phyloP scores from a whole-genome alignment of 106 monocot genomes.

The Allium fistulosum region DNA sequence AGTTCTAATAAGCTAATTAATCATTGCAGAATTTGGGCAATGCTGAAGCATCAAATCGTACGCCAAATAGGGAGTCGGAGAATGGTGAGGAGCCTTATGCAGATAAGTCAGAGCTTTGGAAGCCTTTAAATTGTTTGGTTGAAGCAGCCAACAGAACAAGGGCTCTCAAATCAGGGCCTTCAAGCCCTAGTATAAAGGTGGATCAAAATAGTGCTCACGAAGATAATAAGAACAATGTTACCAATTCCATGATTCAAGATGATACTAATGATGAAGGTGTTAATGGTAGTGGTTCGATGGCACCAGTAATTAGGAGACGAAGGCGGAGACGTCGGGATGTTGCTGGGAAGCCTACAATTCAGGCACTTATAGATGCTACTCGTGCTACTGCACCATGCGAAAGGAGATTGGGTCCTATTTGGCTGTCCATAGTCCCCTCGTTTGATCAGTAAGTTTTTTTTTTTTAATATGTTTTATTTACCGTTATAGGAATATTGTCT shows the following conservation, averaged over 20 bases:
- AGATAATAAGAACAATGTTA: slow-evolving; percentile 17
- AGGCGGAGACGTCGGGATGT: slow-evolving; percentile 27
- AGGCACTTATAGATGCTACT: slow-evolving; percentile 44
- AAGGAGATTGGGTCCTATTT: slow-evolving; percentile 33
- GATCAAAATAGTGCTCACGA: slow-evolving; percentile 29
- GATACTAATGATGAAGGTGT: slow-evolving; percentile 15
- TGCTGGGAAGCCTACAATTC: slow-evolving; percentile 16
- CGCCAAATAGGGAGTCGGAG: slow-evolving; percentile 23
- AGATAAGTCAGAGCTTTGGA: slow-evolving; percentile 69
- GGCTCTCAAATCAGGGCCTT: slow-evolving; percentile 32
- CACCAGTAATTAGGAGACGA: slow-evolving; percentile 24
- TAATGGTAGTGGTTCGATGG: slow-evolving; percentile 3
- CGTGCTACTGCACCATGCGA: slow-evolving; percentile 20
- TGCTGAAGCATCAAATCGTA: slow-evolving; percentile 35
- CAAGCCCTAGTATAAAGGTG: slow-evolving; percentile 30
- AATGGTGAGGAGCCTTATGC: slow-evolving; percentile 21
- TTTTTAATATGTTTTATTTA: background rate
- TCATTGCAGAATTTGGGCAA: slow-evolving; percentile 38
- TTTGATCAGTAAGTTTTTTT: slow-evolving; percentile 25
- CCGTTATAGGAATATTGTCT: background rate
- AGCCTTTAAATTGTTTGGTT: slow-evolving; percentile 79
- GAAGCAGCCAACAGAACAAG: slow-evolving; percentile 78
- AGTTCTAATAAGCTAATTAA: too few relatives aligned
- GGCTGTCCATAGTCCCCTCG: slow-evolving; percentile 54
- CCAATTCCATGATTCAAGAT: slow-evolving; percentile 25